Evolutionary conservation across 306 rosid genomes (phyloP).

Genomic region (Oemleria cerasiformis): DNA sequence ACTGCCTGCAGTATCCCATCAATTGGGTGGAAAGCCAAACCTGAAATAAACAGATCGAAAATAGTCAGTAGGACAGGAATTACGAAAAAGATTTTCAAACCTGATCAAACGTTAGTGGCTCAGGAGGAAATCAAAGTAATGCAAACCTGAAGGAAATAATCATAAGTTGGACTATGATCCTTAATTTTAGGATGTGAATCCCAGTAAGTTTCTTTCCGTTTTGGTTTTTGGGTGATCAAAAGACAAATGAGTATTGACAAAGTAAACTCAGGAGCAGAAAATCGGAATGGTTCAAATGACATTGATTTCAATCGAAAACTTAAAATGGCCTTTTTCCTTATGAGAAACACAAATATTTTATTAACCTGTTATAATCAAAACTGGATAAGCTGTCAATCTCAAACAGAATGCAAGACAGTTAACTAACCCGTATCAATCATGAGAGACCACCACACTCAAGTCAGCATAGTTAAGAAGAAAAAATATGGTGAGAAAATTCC

Average conservation of each 20-base stretch:
- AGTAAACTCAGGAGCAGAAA: not conserved
- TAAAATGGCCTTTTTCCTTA: not conserved
- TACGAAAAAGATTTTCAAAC: not conserved
- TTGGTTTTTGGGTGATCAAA: not conserved
- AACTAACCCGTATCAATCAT: not conserved
- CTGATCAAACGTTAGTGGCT: not conserved
- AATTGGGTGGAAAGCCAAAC: slow-evolving; percentile 92
- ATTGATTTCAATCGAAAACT: not conserved
- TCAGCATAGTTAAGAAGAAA: not conserved
- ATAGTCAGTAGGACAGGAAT: slow-evolving; percentile 14
- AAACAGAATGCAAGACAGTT: not conserved
- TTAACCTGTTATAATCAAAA: not conserved
- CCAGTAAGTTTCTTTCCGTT: not conserved
- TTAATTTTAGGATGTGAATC: not conserved
- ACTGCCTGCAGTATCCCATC: slow-evolving; percentile 93
- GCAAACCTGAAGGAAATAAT: not conserved
- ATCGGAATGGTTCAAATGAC: not conserved
- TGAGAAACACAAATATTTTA: not conserved
- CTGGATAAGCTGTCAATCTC: not conserved
- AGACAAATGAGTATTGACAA: not conserved
- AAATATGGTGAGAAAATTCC: not conserved
- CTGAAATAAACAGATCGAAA: slow-evolving; percentile 39
- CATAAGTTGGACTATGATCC: not conserved
- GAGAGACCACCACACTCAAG: not conserved
- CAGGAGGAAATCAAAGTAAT: not conserved